Evolutionary conservation across 1,284 basidiomycete genomes (phyloP), one percentile per base, ranked within the genome.

Genomic region (Sporisorium reilianum): DNA sequence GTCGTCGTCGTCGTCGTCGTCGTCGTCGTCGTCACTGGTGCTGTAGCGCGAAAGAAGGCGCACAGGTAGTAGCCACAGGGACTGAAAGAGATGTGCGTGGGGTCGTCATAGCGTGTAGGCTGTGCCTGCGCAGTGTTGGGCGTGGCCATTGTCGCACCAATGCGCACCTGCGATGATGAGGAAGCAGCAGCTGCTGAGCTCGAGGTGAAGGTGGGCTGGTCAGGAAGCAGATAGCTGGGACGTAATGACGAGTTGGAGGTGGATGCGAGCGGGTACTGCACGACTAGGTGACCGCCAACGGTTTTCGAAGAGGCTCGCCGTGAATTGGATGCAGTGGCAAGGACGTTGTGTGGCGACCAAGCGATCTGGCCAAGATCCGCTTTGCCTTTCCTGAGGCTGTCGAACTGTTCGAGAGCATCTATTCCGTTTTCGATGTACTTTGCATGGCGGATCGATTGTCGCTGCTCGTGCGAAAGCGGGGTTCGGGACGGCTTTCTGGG

Each of bases 61-160:
- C 64, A 67, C 2, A 76, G 61, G 40, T 65, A 68, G 59, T 60
- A 76, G 20, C 74, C 74, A 51, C 74, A 76, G 2, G 61, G 69
- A 52, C 74, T 76, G 60, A 76, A 76, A 10, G 61, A 57, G 50
- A 76, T 72, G 40, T 62, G 45, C 40, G 22, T 54, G 5, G 73
- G 67, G 44, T 71, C 73, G 38, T 50, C 57, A 22, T 63, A 70
- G 36, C 36, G 36, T 20, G 40, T 44, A 5, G 51, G n/a, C 14
- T 23, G 42, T 8, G 11, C 20, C 7, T 41, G 22, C 8, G 11
- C 12, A 7, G 3, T 30, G 32, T n/a, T 14, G n/a, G 14, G 2
- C 7, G 28, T n/a, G 10, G 53, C 41, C 14, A n/a, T 18, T 42
- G 34, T 20, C 18, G 36, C 11, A 28, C 42, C 20, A 8, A 26